Evolutionary conservation across 1,284 basidiomycete genomes (phyloP).

Genomic region (Trichosporon sp.): DNA sequence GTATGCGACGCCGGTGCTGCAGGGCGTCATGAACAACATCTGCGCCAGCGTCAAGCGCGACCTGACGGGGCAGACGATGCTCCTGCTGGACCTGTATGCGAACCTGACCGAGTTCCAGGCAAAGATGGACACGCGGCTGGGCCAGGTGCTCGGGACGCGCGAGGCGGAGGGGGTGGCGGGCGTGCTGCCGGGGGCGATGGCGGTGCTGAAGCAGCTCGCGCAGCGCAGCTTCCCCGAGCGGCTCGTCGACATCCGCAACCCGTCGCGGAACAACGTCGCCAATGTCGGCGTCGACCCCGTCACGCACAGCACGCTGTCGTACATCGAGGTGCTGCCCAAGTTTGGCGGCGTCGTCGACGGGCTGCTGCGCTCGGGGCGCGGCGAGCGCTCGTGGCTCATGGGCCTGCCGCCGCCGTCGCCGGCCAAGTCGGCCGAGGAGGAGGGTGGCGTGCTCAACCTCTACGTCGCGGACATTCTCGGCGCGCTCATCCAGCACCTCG

Average conservation of each 20-base stretch:
- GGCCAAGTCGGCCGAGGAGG: constrained; percentile 34
- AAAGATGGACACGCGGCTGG: constrained; percentile 32
- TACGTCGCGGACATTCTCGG: constrained; percentile 48
- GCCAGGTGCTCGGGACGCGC: constrained; percentile 20
- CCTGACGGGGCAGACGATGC: constrained; percentile 38
- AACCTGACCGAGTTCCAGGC: constrained; percentile 28
- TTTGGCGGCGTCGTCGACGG: constrained; percentile 38
- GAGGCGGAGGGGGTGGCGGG: constrained; percentile 22
- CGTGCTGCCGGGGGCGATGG: constrained; percentile 23
- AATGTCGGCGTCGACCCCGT: constrained; percentile 34
- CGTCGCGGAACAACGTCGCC: constrained; percentile 12
- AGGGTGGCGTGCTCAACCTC: constrained; percentile 46
- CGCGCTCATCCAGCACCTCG: constrained; percentile 40
- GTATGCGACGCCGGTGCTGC: constrained; percentile 22
- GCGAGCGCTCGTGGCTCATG: constrained; percentile 51
- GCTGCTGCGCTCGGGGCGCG: constrained; percentile 36
- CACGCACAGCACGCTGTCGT: constrained; percentile 43
- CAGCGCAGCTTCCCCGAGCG: constrained; percentile 48
- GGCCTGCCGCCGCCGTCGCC: constrained; percentile 39
- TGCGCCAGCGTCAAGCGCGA: constrained; percentile 38
- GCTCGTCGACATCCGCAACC: constrained; percentile 43
- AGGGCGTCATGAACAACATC: constrained; percentile 31
- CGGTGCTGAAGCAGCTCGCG: constrained; percentile 31
- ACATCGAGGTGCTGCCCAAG: constrained; percentile 42
- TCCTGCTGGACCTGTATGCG: constrained; percentile 43